Base-by-base conservation (phyloP, 306 rosid species). In the Prosopis cineraria region DNA sequence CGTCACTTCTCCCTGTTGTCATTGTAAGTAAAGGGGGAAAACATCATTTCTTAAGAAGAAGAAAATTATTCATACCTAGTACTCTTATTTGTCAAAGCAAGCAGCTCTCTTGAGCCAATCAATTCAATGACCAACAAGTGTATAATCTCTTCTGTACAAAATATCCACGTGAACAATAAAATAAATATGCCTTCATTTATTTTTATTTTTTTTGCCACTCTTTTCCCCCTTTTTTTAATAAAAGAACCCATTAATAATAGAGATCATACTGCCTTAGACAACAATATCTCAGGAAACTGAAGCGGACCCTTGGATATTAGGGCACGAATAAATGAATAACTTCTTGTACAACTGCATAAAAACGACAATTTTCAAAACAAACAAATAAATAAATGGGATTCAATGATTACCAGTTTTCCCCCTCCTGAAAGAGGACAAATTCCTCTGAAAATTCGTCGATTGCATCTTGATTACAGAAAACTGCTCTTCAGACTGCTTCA, bases 401-500 rank as follows among this genome's bases (percentile, higher is more conserved):
- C 39, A 68, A 36, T 4, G 13, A 97, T 83, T 89, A 95, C 97
- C 74, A 71, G 83, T 79, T 30, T 73, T 86, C 75, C 80, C 90
- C 84, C 66, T 81, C 37, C 76, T 80, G 50, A 73, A 82, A 78
- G 74, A 65, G 67, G 87, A 76, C 73, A 88, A 79, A 53, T 79
- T 79, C 84, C 88, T 85, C 80, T 80, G 85, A 78, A 91, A 86
- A 74, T 81, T 81, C 63, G 44, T 64, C 24, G 88, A 89, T 81
- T 88, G 93, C 75, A 65, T 80, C 86, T 86, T 80, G 73, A 96
- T 91, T 80, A 90, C 99, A 59, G 82, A 87, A 64, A 86, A 45
- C 85, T 82, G 93, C 59, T 86, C 94, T 79, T 85, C 92, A 39
- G 96, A 87, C 69, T 79, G 88, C 85, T 79, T 78, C 79, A 95